Evolutionary conservation across 139 green algal genomes (phyloP).

Genomic region (Picochlorum sp.): DNA sequence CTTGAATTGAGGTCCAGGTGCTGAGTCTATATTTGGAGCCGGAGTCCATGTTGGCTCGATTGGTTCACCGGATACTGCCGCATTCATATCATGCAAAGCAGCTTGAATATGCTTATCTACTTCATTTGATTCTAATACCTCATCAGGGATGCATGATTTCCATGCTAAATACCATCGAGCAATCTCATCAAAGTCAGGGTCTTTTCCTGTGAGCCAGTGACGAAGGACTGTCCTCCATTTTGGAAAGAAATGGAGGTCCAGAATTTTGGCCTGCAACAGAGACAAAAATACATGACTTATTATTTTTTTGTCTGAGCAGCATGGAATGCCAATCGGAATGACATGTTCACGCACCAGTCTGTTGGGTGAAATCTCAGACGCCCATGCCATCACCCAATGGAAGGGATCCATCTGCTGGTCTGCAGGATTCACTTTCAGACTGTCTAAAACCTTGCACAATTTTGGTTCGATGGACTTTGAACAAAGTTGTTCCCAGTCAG

Average conservation of each 20-base stretch:
- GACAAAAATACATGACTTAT: no score
- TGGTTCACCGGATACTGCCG: conserved; percentile 35
- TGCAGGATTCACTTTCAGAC: conserved; percentile 68
- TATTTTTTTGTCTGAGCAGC: no score
- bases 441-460: conserved; percentile 51
- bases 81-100: conserved; percentile 86
- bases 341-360: conserved; percentile 35
- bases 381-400: conserved; percentile 75
- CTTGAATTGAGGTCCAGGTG: background rate
- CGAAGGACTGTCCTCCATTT: conserved; percentile 66
- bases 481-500: conserved; percentile 76
- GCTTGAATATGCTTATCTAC: conserved; percentile 61
- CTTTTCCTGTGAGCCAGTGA: conserved; percentile 64
- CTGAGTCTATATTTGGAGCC: background rate
- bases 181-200: conserved; percentile 83
- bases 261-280: no score
- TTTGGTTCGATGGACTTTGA: conserved; percentile 72
- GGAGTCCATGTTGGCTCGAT: conserved; percentile 5
- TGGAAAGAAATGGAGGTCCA: conserved; percentile 70
- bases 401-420: conserved; percentile 69
- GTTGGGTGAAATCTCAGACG: conserved; percentile 35
- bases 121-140: conserved; percentile 59
- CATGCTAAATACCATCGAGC: conserved; percentile 76
- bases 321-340: no score
- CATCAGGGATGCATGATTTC: conserved; percentile 56